Percentiles rank a stretch among this genome's conserved stretches.
Evolutionary conservation across 495 filamentous ascomycete species (phyloP).

Genomic region (Penicillium crystallinum): DNA sequence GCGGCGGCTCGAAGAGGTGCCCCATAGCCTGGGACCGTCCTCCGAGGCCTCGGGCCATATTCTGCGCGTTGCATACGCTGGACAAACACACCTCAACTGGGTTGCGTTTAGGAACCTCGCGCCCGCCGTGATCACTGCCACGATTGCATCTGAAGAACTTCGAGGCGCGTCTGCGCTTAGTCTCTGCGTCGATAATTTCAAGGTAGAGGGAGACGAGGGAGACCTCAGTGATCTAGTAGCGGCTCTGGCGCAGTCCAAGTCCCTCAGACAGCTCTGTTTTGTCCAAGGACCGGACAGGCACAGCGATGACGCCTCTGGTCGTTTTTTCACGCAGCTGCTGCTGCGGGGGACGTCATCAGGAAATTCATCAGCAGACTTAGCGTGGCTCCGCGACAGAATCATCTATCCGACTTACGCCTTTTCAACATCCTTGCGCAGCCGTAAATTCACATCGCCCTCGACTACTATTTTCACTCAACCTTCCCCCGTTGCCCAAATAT

Average conservation of each 20-base stretch:
- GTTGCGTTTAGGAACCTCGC: conserved; percentile 10
- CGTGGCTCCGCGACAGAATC: conserved; percentile 5
- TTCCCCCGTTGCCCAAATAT: background rate
- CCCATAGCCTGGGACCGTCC: conserved; percentile 8
- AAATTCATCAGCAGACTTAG: too few species aligned
- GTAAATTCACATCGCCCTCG: background rate
- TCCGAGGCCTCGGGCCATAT: conserved; percentile 6
- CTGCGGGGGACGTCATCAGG: too few species aligned
- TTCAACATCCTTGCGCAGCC: conserved; percentile 2
- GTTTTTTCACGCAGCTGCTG: background rate
- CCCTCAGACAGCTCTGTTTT: conserved; percentile 12
- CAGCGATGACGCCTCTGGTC: conserved; percentile 9
- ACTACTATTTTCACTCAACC: background rate
- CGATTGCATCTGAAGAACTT: conserved; percentile 10
- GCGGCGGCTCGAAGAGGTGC: conserved; percentile 12
- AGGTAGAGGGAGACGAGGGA: background rate
- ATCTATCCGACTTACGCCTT: conserved; percentile 14
- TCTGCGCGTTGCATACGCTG: conserved; percentile 12
- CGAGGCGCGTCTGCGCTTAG: conserved; percentile 12
- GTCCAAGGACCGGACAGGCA: conserved; percentile 8
- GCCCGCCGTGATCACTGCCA: conserved; percentile 3
- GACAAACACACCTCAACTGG: conserved; percentile 12
- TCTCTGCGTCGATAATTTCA: conserved; percentile 1
- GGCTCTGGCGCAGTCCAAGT: conserved; percentile 9
- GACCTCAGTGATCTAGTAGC: conserved; percentile 5